Evolutionary conservation across 352 stramenopile species (phyloP).

Genomic region (Globisporangium acanthophoron): DNA sequence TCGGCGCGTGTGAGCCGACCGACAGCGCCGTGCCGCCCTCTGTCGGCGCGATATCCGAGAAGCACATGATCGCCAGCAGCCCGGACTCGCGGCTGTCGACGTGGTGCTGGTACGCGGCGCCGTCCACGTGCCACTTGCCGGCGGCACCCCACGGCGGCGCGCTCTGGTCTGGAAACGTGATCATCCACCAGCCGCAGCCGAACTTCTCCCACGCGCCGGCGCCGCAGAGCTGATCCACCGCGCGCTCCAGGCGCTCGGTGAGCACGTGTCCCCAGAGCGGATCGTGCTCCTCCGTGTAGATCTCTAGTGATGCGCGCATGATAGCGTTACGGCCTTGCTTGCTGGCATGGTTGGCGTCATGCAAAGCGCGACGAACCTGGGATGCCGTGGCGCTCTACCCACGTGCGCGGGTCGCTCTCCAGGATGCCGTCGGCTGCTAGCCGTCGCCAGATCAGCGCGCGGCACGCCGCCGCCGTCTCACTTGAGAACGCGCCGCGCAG

Average conservation of each 20-base stretch:
- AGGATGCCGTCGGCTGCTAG: conserved; percentile 30
- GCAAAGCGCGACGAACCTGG: conserved; percentile 20
- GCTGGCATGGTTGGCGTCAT: no score
- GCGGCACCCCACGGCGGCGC: conserved; percentile 52
- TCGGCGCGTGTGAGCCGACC: conserved; percentile 48
- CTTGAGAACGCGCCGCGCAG: conserved; percentile 43
- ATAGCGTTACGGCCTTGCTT: no score
- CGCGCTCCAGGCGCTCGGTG: conserved; percentile 33
- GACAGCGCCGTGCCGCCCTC: conserved; percentile 73
- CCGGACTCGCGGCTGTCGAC: conserved; percentile 64
- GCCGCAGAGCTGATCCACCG: conserved; percentile 74
- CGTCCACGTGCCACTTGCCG: conserved; percentile 82
- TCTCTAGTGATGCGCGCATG: conserved; percentile 21
- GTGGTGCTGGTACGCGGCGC: conserved; percentile 67
- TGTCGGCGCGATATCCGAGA: conserved; percentile 55
- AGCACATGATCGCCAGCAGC: conserved; percentile 77
- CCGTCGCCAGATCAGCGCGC: conserved; percentile 41
- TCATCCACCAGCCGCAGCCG: conserved; percentile 81
- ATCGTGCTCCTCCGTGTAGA: conserved; percentile 36
- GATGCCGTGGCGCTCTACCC: conserved; percentile 56
- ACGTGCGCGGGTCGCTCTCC: conserved; percentile 31
- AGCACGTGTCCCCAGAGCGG: conserved; percentile 40
- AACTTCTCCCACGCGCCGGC: conserved; percentile 53
- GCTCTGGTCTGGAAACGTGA: conserved; percentile 64
- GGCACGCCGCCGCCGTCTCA: conserved; percentile 33